Conservation (phyloP, 495 filamentous ascomycete genomes). For the Chaetomium tenue region DNA sequence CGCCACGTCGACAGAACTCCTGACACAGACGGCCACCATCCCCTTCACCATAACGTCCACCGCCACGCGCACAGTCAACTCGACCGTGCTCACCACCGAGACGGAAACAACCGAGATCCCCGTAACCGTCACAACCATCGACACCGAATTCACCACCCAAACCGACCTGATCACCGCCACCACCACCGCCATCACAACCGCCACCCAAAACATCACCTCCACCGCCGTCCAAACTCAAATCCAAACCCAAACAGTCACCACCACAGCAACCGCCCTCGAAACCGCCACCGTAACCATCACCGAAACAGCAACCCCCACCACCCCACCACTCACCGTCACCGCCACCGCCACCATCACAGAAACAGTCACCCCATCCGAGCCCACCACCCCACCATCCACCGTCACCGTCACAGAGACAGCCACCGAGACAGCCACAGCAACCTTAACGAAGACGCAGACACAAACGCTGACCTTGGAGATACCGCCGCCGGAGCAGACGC, state of each 20-base stretch:
- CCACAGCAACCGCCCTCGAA: not conserved
- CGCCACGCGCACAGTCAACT: conserved; percentile 7
- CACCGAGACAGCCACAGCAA: too few relatives aligned
- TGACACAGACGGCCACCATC: not conserved
- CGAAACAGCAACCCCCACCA: too few relatives aligned
- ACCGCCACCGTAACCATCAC: not conserved
- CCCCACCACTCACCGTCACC: too few relatives aligned
- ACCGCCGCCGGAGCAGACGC: not conserved
- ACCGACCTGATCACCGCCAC: conserved; percentile 4
- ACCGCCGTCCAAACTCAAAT: too few relatives aligned
- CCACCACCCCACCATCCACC: not conserved
- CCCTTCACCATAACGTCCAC: conserved; percentile 1
- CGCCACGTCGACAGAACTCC: not conserved
- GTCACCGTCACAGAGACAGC: not conserved
- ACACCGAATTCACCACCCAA: not conserved
- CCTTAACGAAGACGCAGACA: too few relatives aligned
- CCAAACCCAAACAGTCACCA: not conserved
- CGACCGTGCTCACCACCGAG: conserved; percentile 4
- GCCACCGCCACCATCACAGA: not conserved
- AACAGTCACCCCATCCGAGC: not conserved
- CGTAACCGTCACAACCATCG: not conserved
- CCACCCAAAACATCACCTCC: not conserved
- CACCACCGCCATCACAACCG: not conserved
- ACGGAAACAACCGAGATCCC: not conserved
- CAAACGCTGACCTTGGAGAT: not conserved